Conservation (phyloP, 208 protist species). For the Acanthamoeba castellanii region DNA sequence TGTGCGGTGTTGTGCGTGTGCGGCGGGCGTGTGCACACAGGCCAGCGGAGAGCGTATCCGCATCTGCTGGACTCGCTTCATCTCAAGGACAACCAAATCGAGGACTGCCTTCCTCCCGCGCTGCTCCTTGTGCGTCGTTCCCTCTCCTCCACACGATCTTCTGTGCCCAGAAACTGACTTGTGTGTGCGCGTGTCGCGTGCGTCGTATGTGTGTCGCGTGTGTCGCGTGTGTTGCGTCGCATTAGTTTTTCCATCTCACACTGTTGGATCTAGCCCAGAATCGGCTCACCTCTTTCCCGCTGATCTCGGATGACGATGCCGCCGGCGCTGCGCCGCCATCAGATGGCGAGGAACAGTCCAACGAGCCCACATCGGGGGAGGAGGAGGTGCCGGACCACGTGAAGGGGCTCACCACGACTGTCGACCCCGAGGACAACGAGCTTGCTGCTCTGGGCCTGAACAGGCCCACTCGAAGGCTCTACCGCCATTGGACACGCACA, state of each 20-base stretch:
- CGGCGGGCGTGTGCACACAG: not conserved
- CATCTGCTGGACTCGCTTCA: not conserved
- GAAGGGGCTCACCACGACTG: not conserved
- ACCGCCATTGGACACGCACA: not conserved
- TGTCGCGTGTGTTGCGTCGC: not conserved
- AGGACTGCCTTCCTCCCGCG: not conserved
- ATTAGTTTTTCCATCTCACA: not conserved
- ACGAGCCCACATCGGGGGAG: not conserved
- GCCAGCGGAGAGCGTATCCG: not conserved
- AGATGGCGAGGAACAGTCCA: not conserved
- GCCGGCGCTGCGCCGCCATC: not conserved
- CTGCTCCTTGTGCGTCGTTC: not conserved
- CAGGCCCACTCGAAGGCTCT: not conserved
- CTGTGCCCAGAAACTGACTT: no score
- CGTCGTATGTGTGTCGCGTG: no score
- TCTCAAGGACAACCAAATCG: slow-evolving; percentile 24
- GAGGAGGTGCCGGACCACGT: not conserved
- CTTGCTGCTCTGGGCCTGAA: not conserved
- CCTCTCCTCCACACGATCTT: not conserved
- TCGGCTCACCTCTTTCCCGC: not conserved
- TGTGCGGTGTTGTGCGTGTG: not conserved
- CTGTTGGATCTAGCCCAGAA: not conserved
- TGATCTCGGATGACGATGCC: not conserved
- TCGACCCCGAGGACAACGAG: not conserved
- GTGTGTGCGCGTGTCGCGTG: no score